These are phyloP conservation scores for Schizochytrium sp. DNA, from an alignment of 108 stramenopile species.

Conservation along the genomic window DNA sequence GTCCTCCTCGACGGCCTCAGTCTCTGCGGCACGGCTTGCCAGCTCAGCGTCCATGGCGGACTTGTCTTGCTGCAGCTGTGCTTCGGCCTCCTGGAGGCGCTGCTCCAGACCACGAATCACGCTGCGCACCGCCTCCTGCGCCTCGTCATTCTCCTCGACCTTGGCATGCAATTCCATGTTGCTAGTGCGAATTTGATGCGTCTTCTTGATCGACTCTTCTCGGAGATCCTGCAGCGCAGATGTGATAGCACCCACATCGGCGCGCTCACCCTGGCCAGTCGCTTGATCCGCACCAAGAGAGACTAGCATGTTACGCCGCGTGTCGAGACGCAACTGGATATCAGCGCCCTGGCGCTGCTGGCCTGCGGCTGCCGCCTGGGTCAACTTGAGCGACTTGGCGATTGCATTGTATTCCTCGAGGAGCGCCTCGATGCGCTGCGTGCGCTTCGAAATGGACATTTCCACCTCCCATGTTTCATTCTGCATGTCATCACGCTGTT, in stretches of 20 bases:
- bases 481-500: constrained; percentile 24
- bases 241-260: background rate
- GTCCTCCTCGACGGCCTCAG: constrained; percentile 46
- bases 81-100: constrained; percentile 52
- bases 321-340: background rate
- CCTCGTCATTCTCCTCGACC: constrained; percentile 63
- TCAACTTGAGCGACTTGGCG: constrained; percentile 24
- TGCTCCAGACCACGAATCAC: constrained; percentile 49
- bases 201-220: background rate
- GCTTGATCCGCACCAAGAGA: background rate
- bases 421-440: constrained; percentile 18
- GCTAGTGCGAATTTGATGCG: background rate
- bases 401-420: constrained; percentile 27
- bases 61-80: constrained; percentile 59
- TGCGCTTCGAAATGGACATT: constrained; percentile 5
- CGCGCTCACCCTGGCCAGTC: background rate
- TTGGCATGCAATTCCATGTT: constrained; percentile 27
- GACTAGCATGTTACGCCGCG: background rate
- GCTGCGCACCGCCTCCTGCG: constrained; percentile 56
- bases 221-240: background rate
- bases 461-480: constrained; percentile 33
- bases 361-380: background rate
- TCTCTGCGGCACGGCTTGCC: constrained; percentile 35
- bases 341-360: background rate
- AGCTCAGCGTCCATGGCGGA: constrained; percentile 30